Evolutionary conservation across 352 stramenopile genomes (phyloP).

Genomic region (Globisporangium solare): DNA sequence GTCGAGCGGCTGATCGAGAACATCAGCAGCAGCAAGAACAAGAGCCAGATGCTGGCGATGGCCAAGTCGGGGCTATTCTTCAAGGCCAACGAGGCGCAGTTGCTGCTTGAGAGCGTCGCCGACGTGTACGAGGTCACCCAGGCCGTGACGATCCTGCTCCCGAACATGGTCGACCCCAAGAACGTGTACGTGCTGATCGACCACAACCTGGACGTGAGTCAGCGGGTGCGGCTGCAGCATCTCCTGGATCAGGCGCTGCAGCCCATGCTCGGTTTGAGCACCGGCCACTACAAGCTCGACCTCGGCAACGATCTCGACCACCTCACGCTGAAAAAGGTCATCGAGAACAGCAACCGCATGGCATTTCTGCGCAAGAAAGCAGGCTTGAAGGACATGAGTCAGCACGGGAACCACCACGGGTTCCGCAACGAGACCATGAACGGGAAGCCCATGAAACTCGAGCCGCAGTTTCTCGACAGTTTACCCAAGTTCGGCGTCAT

Average conservation of each 20-base stretch:
- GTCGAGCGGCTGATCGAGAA: conserved; percentile 76
- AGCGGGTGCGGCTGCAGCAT: conserved; percentile 61
- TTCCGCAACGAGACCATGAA: conserved; percentile 78
- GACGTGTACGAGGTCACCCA: conserved; percentile 64
- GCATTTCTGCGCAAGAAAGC: conserved; percentile 65
- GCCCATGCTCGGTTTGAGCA: conserved; percentile 53
- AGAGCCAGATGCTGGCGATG: conserved; percentile 77
- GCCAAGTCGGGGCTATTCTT: conserved; percentile 73
- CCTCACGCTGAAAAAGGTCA: conserved; percentile 60
- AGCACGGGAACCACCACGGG: conserved; percentile 70
- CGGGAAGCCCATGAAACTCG: conserved; percentile 47
- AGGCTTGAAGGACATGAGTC: conserved; percentile 62
- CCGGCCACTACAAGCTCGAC: conserved; percentile 68
- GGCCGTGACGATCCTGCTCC: conserved; percentile 55
- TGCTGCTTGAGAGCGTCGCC: conserved; percentile 57
- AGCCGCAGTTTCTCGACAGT: conserved; percentile 53
- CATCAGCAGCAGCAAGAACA: conserved; percentile 70
- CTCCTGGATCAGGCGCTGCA: conserved; percentile 54
- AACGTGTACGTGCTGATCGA: conserved; percentile 65
- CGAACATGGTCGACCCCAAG: conserved; percentile 68
- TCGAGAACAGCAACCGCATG: conserved; percentile 77
- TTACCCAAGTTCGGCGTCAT: conserved; percentile 67
- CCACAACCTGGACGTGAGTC: conserved; percentile 41
- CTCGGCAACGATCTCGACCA: conserved; percentile 61
- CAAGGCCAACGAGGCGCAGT: conserved; percentile 56